A percentile compares a stretch with the other conserved stretches of the same genome.
Evolutionary conservation across 805 yeast genomes (phyloP).

Genomic region (Saccharomycopsis sp.): DNA sequence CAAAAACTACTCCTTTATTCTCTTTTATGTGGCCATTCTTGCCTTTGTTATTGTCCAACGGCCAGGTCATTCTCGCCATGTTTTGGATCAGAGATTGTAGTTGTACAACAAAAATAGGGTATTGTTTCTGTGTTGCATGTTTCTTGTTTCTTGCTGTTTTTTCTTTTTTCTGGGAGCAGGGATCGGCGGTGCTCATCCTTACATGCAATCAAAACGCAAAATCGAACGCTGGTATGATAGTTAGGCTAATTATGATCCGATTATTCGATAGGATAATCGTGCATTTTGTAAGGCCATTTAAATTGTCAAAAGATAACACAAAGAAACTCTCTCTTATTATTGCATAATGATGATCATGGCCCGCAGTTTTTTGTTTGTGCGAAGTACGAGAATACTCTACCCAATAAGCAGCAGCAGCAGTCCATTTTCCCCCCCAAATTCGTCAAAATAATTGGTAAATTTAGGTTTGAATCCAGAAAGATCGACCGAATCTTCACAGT

Average conservation of each 20-base stretch:
- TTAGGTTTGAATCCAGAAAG: not conserved
- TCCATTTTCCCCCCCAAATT: too few relatives aligned
- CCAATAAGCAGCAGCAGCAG: too few relatives aligned
- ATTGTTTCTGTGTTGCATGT: not conserved
- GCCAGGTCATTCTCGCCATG: too few relatives aligned
- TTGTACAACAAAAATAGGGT: too few relatives aligned
- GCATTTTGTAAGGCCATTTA: not conserved
- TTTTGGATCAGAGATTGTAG: too few relatives aligned
- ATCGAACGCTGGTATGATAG: not conserved
- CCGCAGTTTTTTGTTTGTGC: too few relatives aligned
- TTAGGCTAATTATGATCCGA: not conserved
- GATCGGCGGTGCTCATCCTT: not conserved
- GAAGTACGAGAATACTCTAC: too few relatives aligned
- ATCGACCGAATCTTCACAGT: not conserved
- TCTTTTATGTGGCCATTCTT: too few relatives aligned
- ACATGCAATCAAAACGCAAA: not conserved
- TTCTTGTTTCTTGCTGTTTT: not conserved
- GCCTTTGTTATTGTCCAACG: too few relatives aligned
- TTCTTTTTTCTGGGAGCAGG: not conserved
- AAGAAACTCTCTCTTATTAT: not conserved
- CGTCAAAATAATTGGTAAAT: not conserved
- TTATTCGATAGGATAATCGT: not conserved
- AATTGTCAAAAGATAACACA: not conserved
- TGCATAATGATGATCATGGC: too few relatives aligned
- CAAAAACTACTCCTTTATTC: too few relatives aligned